Conservation (phyloP, 2,329 filamentous ascomycete genomes). For the Neoscytalidium dimidiatum region DNA sequence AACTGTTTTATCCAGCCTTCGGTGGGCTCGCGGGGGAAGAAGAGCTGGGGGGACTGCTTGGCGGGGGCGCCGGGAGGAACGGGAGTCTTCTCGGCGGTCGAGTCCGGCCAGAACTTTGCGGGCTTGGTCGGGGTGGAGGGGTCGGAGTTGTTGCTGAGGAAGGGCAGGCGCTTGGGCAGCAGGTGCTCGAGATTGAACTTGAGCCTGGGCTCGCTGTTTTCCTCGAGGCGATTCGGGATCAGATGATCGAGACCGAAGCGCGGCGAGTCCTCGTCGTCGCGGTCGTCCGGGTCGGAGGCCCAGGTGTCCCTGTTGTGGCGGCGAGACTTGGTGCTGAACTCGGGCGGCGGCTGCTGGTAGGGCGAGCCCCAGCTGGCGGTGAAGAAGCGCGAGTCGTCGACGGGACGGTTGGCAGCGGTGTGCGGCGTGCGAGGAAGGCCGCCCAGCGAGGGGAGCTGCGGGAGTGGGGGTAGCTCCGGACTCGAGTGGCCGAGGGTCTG, state of each 20-base stretch:
- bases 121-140: slow-evolving; percentile 21
- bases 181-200: slow-evolving; percentile 43
- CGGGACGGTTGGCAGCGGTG: slow-evolving; percentile 36
- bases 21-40: slow-evolving; percentile 55
- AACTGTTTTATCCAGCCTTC: slow-evolving; percentile 88
- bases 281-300: slow-evolving; percentile 24
- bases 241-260: slow-evolving; percentile 40
- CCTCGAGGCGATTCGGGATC: slow-evolving; percentile 37
- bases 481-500: slow-evolving; percentile 44
- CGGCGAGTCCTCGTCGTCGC: slow-evolving; percentile 26
- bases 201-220: slow-evolving; percentile 34
- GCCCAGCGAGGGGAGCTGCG: slow-evolving; percentile 35
- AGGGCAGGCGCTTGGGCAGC: slow-evolving; percentile 28
- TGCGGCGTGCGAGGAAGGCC: slow-evolving; percentile 37
- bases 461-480: slow-evolving; percentile 42
- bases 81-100: slow-evolving; percentile 10
- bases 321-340: slow-evolving; percentile 28
- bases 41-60: slow-evolving; percentile 22
- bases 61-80: background rate
- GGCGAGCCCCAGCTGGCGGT: slow-evolving; percentile 92
- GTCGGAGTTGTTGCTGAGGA: slow-evolving; percentile 2
- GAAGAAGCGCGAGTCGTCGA: slow-evolving; percentile 57
- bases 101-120: slow-evolving; percentile 19
- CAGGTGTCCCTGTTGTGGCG: slow-evolving; percentile 30
- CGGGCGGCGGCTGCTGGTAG: slow-evolving; percentile 67